Conservation (phyloP, 2,329 filamentous ascomycete species). For the Coniella lustricola region DNA sequence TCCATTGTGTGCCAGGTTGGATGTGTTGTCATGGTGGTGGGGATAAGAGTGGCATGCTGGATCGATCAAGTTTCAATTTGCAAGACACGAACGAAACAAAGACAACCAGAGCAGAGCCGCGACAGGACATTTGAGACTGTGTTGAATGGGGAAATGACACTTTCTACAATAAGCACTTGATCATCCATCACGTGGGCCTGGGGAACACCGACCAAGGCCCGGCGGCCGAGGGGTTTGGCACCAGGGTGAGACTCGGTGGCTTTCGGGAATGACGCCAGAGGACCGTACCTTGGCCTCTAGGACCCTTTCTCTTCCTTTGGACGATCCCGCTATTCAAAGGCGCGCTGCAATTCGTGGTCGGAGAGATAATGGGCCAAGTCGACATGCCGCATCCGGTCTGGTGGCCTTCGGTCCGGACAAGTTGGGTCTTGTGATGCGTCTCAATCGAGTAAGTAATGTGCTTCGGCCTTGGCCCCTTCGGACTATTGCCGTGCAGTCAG, state of each 20-base stretch:
- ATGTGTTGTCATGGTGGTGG: neutral
- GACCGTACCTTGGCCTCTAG: neutral
- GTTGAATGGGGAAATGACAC: neutral
- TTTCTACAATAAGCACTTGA: neutral
- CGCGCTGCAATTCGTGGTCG: slow-evolving; percentile 2
- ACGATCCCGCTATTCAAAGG: neutral
- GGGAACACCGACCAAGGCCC: no score
- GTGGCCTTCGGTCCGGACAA: neutral
- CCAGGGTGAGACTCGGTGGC: no score
- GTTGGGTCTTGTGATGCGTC: no score
- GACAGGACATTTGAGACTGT: neutral
- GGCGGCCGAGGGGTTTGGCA: no score
- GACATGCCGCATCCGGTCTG: slow-evolving; percentile 2
- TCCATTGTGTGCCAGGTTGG: neutral
- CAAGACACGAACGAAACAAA: no score
- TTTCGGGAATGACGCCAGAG: neutral
- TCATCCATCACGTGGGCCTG: no score
- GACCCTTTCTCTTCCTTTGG: no score
- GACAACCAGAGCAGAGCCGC: neutral
- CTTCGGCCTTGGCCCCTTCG: no score
- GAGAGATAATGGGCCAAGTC: neutral
- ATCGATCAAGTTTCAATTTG: no score
- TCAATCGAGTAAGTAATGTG: no score
- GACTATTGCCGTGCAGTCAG: no score
- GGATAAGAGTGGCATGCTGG: no score